phyloP scores from a whole-genome alignment of 768 basidiomycete genomes.

The Dacryopinax spathularia region DNA sequence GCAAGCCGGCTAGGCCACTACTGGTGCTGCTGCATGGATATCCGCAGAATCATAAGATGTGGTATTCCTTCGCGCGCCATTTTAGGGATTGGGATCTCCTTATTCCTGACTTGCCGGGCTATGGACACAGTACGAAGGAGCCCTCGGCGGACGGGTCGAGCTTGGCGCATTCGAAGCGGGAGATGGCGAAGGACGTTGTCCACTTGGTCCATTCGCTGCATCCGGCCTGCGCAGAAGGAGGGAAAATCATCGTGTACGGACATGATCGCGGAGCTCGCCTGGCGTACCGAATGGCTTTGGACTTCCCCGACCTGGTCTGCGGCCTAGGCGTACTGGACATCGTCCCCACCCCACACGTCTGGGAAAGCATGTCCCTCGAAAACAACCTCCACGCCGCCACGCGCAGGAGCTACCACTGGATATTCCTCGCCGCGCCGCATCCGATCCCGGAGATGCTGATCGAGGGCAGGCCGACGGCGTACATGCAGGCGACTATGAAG shows the following conservation, averaged over 20 bases:
- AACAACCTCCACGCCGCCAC: slow-evolving; percentile 11
- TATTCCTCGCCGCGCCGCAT: slow-evolving; percentile 13
- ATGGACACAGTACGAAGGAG: slow-evolving; percentile 11
- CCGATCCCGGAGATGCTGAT: slow-evolving; percentile 15
- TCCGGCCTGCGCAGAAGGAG: background rate
- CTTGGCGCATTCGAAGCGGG: slow-evolving; percentile 11
- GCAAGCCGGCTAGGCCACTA: slow-evolving; percentile 1
- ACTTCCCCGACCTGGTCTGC: slow-evolving; percentile 12
- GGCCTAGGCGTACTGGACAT: slow-evolving; percentile 14
- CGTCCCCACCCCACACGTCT: slow-evolving; percentile 12
- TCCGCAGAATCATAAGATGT: slow-evolving; percentile 16
- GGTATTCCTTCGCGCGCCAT: slow-evolving; percentile 9
- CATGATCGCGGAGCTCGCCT: slow-evolving; percentile 15
- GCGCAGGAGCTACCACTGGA: slow-evolving; percentile 12
- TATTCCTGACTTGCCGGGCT: slow-evolving; percentile 16
- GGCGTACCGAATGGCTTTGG: slow-evolving; percentile 13
- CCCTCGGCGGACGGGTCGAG: slow-evolving; percentile 8
- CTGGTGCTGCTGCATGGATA: slow-evolving; percentile 16
- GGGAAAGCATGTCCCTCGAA: slow-evolving; percentile 12
- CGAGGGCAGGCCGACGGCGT: slow-evolving; percentile 6
- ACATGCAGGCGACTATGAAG: slow-evolving; percentile 8
- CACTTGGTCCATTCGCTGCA: slow-evolving; percentile 9
- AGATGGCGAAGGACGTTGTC: slow-evolving; percentile 13
- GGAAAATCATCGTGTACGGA: slow-evolving; percentile 12
- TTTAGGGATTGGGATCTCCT: slow-evolving; percentile 9